Conservation (phyloP, 768 basidiomycete species). For the Pisolithus albus region DNA sequence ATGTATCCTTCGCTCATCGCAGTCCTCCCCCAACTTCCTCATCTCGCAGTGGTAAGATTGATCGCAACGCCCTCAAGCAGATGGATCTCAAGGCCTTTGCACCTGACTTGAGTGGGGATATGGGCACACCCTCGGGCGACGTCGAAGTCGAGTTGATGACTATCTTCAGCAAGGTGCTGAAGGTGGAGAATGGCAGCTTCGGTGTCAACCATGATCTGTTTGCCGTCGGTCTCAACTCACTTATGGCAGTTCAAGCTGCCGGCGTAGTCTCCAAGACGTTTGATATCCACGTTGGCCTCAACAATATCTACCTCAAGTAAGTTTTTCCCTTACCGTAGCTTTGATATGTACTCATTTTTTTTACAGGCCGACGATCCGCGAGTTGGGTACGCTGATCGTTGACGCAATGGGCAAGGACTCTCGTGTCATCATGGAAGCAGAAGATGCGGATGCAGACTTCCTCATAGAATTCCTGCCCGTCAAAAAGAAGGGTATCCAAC, state of each 20-base stretch:
- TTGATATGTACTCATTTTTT: not conserved
- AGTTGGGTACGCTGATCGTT: conserved; percentile 20
- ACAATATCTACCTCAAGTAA: conserved; percentile 24
- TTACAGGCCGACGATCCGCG: conserved; percentile 21
- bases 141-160: conserved; percentile 21
- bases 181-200: conserved; percentile 15
- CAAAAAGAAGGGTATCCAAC: conserved; percentile 25
- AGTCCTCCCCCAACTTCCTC: conserved; percentile 15
- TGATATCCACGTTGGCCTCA: conserved; percentile 22
- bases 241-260: conserved; percentile 29
- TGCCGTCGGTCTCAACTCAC: conserved; percentile 24
- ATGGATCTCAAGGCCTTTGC: conserved; percentile 20
- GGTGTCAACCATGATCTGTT: conserved; percentile 25
- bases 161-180: conserved; percentile 20
- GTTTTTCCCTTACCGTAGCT: not conserved
- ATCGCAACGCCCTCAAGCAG: conserved; percentile 21
- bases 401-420: conserved; percentile 24
- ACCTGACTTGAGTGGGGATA: conserved; percentile 15
- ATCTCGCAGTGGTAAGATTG: conserved; percentile 24
- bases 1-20: conserved; percentile 27
- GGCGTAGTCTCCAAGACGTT: conserved; percentile 25
- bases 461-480: conserved; percentile 24
- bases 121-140: conserved; percentile 20
- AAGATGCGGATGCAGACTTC: conserved; percentile 24
- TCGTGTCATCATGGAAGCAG: conserved; percentile 24